These are phyloP conservation scores for Acephala macrosclerotiorum DNA, from an alignment of 2,329 filamentous ascomycete genomes.

Conservation along the genomic window DNA sequence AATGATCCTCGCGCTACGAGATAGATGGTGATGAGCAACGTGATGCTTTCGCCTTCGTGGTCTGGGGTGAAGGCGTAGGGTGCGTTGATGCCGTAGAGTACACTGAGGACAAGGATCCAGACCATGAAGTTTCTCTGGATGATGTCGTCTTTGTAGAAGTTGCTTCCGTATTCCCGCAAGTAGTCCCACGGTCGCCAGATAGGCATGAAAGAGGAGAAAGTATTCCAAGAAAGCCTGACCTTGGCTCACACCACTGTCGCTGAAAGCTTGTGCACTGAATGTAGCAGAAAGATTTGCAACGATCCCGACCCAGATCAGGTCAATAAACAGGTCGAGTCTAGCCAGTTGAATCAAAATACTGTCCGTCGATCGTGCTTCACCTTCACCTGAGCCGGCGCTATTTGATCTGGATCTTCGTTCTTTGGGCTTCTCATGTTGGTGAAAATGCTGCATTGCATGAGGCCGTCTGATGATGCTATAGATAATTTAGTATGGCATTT, in stretches of 20 bases:
- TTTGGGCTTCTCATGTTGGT: background rate
- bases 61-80: slow-evolving; percentile 24
- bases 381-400: slow-evolving; percentile 5
- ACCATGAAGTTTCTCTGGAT: slow-evolving; percentile 29
- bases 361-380: slow-evolving; percentile 16
- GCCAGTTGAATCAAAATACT: background rate
- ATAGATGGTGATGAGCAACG: slow-evolving; percentile 29
- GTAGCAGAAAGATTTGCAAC: slow-evolving; percentile 30
- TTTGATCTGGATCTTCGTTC: background rate
- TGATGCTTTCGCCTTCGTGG: slow-evolving; percentile 20
- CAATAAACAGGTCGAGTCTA: slow-evolving; percentile 14
- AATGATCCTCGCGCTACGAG: slow-evolving; percentile 27
- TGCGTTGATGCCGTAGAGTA: slow-evolving; percentile 33
- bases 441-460: slow-evolving; percentile 13
- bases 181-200: slow-evolving; percentile 33
- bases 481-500: too few relatives aligned
- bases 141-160: slow-evolving; percentile 30
- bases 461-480: slow-evolving; percentile 20
- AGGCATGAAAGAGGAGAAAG: slow-evolving; percentile 30
- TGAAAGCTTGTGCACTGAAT: slow-evolving; percentile 27
- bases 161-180: slow-evolving; percentile 24
- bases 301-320: slow-evolving; percentile 34
- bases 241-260: slow-evolving; percentile 10
- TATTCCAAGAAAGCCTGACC: slow-evolving; percentile 27
- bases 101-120: slow-evolving; percentile 32